A percentile compares a stretch with the other conserved stretches of the same genome.
These are phyloP conservation scores for Ceratobasidium sp. DNA, from an alignment of 1,284 basidiomycete genomes.

Conservation along the genomic window DNA sequence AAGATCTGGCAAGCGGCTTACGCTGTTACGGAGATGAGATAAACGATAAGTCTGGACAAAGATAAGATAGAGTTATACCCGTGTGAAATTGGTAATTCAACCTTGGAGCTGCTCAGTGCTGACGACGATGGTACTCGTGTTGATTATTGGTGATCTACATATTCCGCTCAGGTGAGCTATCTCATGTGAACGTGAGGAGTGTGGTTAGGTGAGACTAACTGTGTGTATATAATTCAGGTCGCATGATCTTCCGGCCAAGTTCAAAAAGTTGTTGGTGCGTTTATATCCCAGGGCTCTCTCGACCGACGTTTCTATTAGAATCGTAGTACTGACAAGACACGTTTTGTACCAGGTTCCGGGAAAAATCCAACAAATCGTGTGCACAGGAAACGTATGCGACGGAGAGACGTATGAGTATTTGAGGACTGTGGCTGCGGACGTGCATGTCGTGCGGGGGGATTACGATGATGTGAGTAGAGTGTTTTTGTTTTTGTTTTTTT, in stretches of 20 bases:
- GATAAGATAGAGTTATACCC: neutral
- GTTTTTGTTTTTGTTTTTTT: conserved; percentile 21
- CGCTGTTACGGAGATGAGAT: too few relatives aligned
- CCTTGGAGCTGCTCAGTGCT: neutral
- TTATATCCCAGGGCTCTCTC: neutral
- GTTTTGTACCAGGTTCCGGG: conserved; percentile 72
- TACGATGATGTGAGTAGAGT: conserved; percentile 86
- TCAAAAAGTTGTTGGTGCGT: conserved; percentile 91
- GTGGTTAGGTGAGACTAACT: neutral
- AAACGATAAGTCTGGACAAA: too few relatives aligned
- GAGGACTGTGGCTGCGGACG: conserved; percentile 95
- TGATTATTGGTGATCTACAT: conserved; percentile 94
- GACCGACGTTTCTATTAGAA: neutral
- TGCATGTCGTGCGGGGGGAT: conserved; percentile 93
- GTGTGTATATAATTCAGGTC: conserved; percentile 61
- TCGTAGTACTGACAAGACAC: too few relatives aligned
- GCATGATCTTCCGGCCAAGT: conserved; percentile 94
- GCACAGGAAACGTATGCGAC: conserved; percentile 98
- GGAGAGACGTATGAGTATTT: conserved; percentile 97
- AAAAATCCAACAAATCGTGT: conserved; percentile 98
- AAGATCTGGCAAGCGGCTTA: too few relatives aligned
- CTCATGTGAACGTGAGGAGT: neutral
- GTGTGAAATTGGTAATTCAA: neutral
- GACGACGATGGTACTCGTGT: conserved; percentile 80
- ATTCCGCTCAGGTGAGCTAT: conserved; percentile 78